Evolutionary conservation across 2,329 filamentous ascomycete species (phyloP).

Genomic region (Ophiostoma pallidulum): DNA sequence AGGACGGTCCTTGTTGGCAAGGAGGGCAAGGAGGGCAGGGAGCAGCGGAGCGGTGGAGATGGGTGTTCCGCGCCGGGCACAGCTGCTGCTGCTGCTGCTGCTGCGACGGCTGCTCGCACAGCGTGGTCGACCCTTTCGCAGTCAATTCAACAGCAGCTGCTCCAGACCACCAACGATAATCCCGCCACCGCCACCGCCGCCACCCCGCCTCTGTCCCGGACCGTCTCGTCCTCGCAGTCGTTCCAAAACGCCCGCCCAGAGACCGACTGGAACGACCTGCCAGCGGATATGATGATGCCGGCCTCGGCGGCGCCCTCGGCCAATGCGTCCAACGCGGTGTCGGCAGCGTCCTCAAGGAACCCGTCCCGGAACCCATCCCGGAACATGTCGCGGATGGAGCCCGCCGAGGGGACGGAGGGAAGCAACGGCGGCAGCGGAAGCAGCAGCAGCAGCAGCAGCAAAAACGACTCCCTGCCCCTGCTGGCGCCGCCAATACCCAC

Average conservation of each 20-base stretch:
- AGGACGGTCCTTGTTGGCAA: conserved; percentile 30
- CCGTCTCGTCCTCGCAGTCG: conserved; percentile 31
- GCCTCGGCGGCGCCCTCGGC: conserved; percentile 3
- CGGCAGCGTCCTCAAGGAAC: conserved; percentile 13
- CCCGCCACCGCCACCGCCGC: not conserved
- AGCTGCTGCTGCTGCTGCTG: no score
- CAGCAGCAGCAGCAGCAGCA: not conserved
- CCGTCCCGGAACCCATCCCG: conserved; percentile 4
- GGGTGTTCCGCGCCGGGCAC: no score
- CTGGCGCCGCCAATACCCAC: conserved; percentile 1
- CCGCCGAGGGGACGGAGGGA: conserved; percentile 15
- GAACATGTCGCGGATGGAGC: conserved; percentile 10
- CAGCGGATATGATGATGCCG: conserved; percentile 44
- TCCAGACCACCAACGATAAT: no score
- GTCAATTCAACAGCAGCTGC: conserved; percentile 13
- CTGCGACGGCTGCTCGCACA: no score
- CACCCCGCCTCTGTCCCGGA: conserved; percentile 5
- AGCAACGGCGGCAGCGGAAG: not conserved
- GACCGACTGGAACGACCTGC: conserved; percentile 58
- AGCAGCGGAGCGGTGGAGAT: no score
- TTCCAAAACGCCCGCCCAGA: conserved; percentile 51
- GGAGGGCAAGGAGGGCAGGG: no score
- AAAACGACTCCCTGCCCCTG: not conserved
- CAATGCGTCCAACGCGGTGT: conserved; percentile 2
- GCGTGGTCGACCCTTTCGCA: no score